Percentiles rank a stretch among this genome's conserved stretches.
phyloP scores from a whole-genome alignment of 805 yeast genomes.

The Candida sphagnicola region DNA sequence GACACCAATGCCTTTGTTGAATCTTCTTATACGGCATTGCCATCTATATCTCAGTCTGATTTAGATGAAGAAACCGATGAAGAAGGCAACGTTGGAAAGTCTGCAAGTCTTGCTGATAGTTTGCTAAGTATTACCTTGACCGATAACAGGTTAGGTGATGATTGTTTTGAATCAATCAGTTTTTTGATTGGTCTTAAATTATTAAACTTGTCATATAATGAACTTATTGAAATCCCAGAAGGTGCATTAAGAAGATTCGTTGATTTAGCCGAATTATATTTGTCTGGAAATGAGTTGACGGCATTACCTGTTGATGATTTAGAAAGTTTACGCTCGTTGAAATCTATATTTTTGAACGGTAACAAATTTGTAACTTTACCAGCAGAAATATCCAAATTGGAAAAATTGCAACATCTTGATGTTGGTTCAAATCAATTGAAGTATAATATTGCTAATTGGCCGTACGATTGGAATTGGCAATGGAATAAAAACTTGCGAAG shows the following conservation, averaged over 20 bases:
- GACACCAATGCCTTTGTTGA: background rate
- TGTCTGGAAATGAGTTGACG: constrained; percentile 80
- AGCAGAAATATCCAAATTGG: constrained; percentile 73
- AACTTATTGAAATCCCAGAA: constrained; percentile 72
- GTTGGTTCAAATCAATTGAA: constrained; percentile 88
- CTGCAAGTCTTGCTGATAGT: constrained; percentile 37
- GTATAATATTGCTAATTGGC: constrained; percentile 90
- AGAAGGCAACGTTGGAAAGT: constrained; percentile 2
- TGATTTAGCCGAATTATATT: constrained; percentile 57
- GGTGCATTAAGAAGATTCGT: constrained; percentile 61
- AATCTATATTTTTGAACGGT: constrained; percentile 68
- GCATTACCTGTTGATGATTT: constrained; percentile 86
- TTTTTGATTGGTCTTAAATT: constrained; percentile 52
- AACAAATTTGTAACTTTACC: constrained; percentile 86
- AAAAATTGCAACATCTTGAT: constrained; percentile 67
- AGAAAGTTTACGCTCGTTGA: constrained; percentile 53
- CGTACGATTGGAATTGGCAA: constrained; percentile 98
- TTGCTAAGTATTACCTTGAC: constrained; percentile 61
- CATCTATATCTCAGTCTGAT: background rate
- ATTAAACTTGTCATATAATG: constrained; percentile 81
- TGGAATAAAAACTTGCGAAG: constrained; percentile 71
- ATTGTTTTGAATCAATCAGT: constrained; percentile 65
- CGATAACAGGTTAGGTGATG: constrained; percentile 81
- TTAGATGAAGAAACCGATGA: constrained; percentile 4
- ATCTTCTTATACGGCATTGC: background rate